Percentiles rank a stretch among this genome's conserved stretches.
Evolutionary conservation across 768 basidiomycete genomes (phyloP).

Genomic region (Tricholoma hemisulphureum): DNA sequence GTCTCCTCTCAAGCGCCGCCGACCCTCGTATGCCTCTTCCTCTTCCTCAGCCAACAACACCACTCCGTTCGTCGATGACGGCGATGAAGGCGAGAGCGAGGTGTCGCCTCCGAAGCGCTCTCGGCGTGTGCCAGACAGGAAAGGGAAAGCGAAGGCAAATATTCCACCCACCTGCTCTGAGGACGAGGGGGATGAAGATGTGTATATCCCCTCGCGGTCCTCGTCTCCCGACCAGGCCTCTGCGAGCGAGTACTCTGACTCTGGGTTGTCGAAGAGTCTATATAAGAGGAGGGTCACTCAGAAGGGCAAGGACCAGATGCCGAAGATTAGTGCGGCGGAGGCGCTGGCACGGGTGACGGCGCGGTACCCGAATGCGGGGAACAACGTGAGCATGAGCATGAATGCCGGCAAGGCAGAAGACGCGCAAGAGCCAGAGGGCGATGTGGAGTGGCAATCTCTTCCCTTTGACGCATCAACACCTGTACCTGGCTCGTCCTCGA

Average conservation of each 20-base stretch:
- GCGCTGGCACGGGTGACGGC: constrained; percentile 19
- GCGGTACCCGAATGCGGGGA: constrained; percentile 6
- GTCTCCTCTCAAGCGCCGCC: constrained; percentile 6
- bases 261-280: background rate
- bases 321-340: constrained; percentile 20
- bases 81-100: background rate
- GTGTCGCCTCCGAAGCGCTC: constrained; percentile 9
- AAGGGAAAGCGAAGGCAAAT: background rate
- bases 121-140: background rate
- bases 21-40: constrained; percentile 14
- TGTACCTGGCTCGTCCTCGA: background rate
- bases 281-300: constrained; percentile 4
- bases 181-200: constrained; percentile 13
- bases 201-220: constrained; percentile 21
- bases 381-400: background rate
- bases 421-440: background rate
- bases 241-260: constrained; percentile 18
- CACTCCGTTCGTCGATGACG: background rate
- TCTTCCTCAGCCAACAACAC: constrained; percentile 6
- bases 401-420: background rate
- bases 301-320: constrained; percentile 7
- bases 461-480: background rate
- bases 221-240: constrained; percentile 14
- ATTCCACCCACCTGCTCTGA: background rate
- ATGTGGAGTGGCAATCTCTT: constrained; percentile 6